Conservation (phyloP, 345 rosid species). For the Gossypium rotundifolium region DNA sequence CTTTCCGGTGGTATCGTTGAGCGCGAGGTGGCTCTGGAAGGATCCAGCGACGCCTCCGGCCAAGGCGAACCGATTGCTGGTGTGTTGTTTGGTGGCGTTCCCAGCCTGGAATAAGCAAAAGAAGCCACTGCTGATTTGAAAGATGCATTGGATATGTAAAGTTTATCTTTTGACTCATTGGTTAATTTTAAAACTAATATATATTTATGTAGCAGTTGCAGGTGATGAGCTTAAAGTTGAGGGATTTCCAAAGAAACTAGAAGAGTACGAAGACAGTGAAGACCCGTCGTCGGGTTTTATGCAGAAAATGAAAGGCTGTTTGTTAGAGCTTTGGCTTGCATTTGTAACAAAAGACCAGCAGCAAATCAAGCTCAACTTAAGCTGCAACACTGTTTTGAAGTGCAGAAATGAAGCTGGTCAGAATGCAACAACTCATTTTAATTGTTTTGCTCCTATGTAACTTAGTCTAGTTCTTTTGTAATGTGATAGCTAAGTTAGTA, state of each 20-base stretch:
- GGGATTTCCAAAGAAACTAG: constrained; percentile 17
- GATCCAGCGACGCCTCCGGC: not conserved
- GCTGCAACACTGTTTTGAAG: no score
- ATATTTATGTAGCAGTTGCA: not conserved
- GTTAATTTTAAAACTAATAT: not conserved
- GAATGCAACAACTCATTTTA: no score
- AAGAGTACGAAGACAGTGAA: constrained; percentile 18
- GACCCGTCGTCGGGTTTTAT: constrained; percentile 19
- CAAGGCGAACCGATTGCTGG: constrained; percentile 30
- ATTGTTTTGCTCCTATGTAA: no score
- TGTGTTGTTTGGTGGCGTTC: constrained; percentile 39
- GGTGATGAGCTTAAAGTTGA: constrained; percentile 18
- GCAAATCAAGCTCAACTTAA: no score
- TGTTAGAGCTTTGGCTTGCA: no score
- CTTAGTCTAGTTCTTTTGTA: no score
- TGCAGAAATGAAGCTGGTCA: no score
- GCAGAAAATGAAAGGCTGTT: no score
- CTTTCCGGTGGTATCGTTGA: constrained; percentile 27
- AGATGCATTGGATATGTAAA: constrained; percentile 35
- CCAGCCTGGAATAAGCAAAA: constrained; percentile 41
- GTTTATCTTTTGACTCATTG: not conserved
- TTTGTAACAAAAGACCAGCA: no score
- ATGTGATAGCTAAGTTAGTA: no score
- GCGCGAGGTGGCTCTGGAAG: constrained; percentile 17
- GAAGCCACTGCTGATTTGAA: constrained; percentile 44